Percentiles rank a stretch among this genome's conserved stretches.
Evolutionary conservation across 345 rosid genomes (phyloP).

Genomic region (Melastoma malabathricum): DNA sequence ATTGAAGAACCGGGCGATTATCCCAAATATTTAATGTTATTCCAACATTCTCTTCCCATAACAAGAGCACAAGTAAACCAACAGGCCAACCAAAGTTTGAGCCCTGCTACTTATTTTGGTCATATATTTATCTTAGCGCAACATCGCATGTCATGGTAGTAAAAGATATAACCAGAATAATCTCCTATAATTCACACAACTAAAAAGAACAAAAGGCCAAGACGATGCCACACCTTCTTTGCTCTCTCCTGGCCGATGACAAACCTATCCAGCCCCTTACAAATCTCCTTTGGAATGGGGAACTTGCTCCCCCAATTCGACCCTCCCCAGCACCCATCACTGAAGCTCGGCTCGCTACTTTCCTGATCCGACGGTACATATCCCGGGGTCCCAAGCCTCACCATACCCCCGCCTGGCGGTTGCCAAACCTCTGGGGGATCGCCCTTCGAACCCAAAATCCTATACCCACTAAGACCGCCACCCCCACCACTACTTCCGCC

Average conservation of each 20-base stretch:
- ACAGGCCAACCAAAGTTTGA: too few relatives aligned
- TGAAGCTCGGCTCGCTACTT: constrained; percentile 7
- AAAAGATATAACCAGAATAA: too few relatives aligned
- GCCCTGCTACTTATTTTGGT: too few relatives aligned
- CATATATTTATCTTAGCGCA: too few relatives aligned
- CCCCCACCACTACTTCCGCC: neutral
- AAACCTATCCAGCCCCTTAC: constrained; percentile 81
- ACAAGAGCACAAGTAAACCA: too few relatives aligned
- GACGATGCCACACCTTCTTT: constrained; percentile 69
- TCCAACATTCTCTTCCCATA: too few relatives aligned
- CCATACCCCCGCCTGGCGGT: constrained; percentile 77
- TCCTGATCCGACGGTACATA: neutral
- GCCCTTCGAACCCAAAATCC: constrained; percentile 40
- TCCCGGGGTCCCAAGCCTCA: constrained; percentile 14
- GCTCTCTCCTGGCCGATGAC: constrained; percentile 98
- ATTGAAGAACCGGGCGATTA: too few relatives aligned
- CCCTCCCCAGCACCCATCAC: constrained; percentile 89
- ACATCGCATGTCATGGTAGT: too few relatives aligned
- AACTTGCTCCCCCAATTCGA: constrained; percentile 76
- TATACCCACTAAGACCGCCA: constrained; percentile 12
- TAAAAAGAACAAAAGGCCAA: constrained; percentile 5
- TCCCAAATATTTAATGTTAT: too few relatives aligned
- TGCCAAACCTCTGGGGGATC: constrained; percentile 99
- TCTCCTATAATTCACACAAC: neutral
- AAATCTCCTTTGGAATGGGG: constrained; percentile 94